Conservation (phyloP, 495 filamentous ascomycete genomes). For the Penicillium riverlandense region DNA sequence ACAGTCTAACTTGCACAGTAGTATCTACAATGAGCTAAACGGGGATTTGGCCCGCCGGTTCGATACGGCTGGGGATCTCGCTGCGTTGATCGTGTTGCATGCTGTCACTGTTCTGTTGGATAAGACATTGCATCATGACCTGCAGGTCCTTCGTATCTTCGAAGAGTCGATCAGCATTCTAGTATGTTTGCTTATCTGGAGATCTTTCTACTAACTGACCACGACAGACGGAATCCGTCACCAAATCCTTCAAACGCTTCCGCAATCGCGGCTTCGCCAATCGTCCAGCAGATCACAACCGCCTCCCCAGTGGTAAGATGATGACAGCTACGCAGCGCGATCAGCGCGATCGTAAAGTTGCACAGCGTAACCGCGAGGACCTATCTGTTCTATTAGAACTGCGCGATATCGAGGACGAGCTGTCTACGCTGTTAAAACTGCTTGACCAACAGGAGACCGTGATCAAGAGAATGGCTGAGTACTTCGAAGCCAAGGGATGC, state of each 20-base stretch:
- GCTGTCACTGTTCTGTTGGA: constrained; percentile 58
- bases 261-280: constrained; percentile 41
- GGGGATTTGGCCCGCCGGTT: constrained; percentile 59
- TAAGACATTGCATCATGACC: constrained; percentile 47
- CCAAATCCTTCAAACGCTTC: constrained; percentile 56
- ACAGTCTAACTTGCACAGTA: constrained; percentile 54
- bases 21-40: constrained; percentile 62
- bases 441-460: constrained; percentile 49
- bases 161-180: constrained; percentile 61
- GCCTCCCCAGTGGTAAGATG: constrained; percentile 34
- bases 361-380: constrained; percentile 53
- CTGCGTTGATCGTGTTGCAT: constrained; percentile 54
- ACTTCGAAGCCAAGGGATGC: constrained; percentile 26
- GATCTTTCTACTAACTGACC: no score
- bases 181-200: constrained; percentile 18
- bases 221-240: constrained; percentile 53
- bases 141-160: constrained; percentile 60
- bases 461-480: constrained; percentile 41
- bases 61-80: constrained; percentile 55
- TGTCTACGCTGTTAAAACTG: constrained; percentile 49
- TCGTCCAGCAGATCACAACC: constrained; percentile 43
- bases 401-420: constrained; percentile 60
- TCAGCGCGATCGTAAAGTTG: constrained; percentile 42
- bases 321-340: constrained; percentile 37
- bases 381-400: constrained; percentile 58